phyloP scores from a whole-genome alignment of 176 grass and related monocot genomes.

The Phyllostachys edulis region DNA sequence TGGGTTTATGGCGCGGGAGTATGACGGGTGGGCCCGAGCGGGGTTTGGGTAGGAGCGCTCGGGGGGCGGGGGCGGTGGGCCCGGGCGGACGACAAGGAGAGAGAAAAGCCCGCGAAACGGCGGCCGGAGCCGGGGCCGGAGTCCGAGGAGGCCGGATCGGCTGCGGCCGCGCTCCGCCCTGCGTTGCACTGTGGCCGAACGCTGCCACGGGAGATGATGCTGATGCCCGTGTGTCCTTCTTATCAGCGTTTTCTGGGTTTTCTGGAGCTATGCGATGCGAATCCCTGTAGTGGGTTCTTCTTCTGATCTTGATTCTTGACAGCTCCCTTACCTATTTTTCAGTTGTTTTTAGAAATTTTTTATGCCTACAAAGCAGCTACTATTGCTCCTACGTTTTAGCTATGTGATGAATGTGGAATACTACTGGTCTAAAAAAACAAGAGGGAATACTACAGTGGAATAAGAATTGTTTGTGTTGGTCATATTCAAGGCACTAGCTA shows the following conservation, averaged over 20 bases:
- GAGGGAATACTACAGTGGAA: no score
- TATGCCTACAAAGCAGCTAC: not conserved
- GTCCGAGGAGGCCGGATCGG: constrained; percentile 34
- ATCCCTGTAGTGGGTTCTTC: not conserved
- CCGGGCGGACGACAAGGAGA: constrained; percentile 33
- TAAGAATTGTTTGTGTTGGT: not conserved
- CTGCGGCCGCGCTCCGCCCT: constrained; percentile 7
- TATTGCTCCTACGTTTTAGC: not conserved
- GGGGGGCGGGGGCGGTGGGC: not conserved
- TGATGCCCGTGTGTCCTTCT: not conserved
- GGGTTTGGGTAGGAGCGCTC: not conserved
- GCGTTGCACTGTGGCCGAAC: not conserved
- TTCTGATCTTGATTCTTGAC: not conserved
- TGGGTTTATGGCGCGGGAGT: constrained; percentile 18
- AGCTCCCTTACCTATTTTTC: not conserved
- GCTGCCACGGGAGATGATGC: not conserved
- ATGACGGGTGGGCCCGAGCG: constrained; percentile 1
- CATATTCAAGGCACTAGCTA: not conserved
- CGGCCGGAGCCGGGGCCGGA: constrained; percentile 6
- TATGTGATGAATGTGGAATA: not conserved
- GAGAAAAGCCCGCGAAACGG: constrained; percentile 55
- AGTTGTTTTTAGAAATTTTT: not conserved
- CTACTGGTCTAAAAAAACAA: no score
- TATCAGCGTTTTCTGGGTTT: not conserved
- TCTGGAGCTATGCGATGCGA: not conserved